These are phyloP conservation scores for Vitis hybrid DNA, from an alignment of 177 flowering plant genomes.

Conservation along the genomic window DNA sequence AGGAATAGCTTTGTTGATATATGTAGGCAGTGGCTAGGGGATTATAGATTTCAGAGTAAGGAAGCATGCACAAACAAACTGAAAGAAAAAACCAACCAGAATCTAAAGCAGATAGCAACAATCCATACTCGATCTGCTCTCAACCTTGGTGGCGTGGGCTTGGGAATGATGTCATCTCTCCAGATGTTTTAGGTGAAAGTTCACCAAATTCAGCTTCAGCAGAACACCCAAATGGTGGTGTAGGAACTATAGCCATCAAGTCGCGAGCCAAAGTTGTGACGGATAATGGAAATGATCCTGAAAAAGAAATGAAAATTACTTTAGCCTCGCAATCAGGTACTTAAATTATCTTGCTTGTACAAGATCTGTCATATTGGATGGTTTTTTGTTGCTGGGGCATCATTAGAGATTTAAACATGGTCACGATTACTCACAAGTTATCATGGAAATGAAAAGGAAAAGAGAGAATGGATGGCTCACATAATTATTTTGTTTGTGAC, in stretches of 20 bases:
- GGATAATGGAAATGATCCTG: background rate
- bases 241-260: background rate
- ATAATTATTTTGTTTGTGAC: too few species aligned
- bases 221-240: background rate
- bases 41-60: background rate
- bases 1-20: background rate
- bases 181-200: constrained; percentile 6
- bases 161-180: constrained; percentile 2
- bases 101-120: background rate
- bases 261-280: background rate
- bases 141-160: constrained; percentile 22
- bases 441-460: too few species aligned
- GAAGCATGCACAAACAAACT: constrained; percentile 14
- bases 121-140: background rate
- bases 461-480: too few species aligned
- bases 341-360: background rate
- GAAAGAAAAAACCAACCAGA: background rate
- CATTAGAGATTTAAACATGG: too few species aligned
- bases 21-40: background rate
- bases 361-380: background rate
- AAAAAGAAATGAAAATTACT: background rate
- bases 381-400: background rate
- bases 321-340: constrained; percentile 10
- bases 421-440: too few species aligned
- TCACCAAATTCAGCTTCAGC: background rate